Evolutionary conservation across 495 filamentous ascomycete species (phyloP).

Genomic region (Talaromyces thailandensis): DNA sequence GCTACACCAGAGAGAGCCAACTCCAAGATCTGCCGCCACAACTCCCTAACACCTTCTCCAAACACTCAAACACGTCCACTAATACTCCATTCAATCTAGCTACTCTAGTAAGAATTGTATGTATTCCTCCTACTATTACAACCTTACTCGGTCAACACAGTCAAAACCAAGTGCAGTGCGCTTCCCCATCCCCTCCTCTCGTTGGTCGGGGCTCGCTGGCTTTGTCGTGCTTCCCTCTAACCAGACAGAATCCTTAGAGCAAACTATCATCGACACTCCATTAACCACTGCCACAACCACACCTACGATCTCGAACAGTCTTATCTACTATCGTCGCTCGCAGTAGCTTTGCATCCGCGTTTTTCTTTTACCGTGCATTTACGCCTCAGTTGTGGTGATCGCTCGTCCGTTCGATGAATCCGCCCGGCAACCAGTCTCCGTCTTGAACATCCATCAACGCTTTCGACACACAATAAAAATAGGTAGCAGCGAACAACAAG

Average conservation of each 20-base stretch:
- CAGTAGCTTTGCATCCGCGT: not conserved
- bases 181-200: not conserved
- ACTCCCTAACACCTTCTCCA: not conserved
- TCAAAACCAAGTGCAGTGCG: not conserved
- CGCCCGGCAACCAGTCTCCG: not conserved
- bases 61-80: not conserved
- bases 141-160: not conserved
- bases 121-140: not conserved
- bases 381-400: not conserved
- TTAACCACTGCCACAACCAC: not conserved
- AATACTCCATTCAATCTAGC: not conserved
- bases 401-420: not conserved
- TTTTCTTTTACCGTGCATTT: not conserved
- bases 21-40: not conserved
- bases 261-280: not conserved
- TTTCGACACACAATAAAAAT: not conserved
- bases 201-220: not conserved
- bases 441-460: not conserved
- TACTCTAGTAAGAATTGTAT: not conserved
- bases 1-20: not conserved
- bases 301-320: not conserved
- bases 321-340: not conserved
- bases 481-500: no score
- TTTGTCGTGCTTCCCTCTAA: not conserved
- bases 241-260: not conserved